Evolutionary conservation across 164 flowering plant genomes (phyloP).

Genomic region (Sedum album): DNA sequence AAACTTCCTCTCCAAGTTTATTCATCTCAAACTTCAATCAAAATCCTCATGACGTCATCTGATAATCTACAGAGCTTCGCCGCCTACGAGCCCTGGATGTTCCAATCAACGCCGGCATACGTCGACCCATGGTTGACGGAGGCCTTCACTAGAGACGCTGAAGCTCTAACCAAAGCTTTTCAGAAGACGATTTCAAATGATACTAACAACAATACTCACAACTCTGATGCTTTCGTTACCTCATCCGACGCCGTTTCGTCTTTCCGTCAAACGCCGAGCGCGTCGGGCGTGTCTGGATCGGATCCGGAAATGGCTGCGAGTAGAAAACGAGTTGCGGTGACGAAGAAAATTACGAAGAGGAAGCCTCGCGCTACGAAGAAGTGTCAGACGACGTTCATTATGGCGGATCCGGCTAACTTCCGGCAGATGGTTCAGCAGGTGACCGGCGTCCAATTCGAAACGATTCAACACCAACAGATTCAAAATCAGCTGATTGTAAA

Average conservation of each 20-base stretch:
- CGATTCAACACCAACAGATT: background rate
- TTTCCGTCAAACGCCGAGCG: background rate
- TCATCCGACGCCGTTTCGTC: background rate
- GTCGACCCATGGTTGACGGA: conserved; percentile 4
- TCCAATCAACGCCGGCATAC: background rate
- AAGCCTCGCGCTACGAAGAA: conserved; percentile 8
- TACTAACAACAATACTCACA: background rate
- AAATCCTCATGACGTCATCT: background rate
- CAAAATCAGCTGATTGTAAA: background rate
- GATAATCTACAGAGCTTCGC: too few relatives aligned
- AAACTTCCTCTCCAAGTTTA: background rate
- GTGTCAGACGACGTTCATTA: conserved; percentile 8
- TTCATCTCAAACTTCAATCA: background rate
- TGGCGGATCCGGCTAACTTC: conserved; percentile 9
- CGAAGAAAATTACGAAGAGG: conserved; percentile 9
- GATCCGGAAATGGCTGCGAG: background rate
- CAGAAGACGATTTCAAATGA: conserved; percentile 3
- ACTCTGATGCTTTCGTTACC: background rate
- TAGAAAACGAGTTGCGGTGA: background rate
- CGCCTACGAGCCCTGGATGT: background rate
- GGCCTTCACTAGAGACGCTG: background rate
- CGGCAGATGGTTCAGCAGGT: conserved; percentile 11
- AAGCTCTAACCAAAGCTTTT: conserved; percentile 2
- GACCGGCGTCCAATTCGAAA: conserved; percentile 4
- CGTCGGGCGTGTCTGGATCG: conserved; percentile 1